Evolutionary conservation across 1,284 basidiomycete genomes (phyloP).

Genomic region (Boletus sp.): DNA sequence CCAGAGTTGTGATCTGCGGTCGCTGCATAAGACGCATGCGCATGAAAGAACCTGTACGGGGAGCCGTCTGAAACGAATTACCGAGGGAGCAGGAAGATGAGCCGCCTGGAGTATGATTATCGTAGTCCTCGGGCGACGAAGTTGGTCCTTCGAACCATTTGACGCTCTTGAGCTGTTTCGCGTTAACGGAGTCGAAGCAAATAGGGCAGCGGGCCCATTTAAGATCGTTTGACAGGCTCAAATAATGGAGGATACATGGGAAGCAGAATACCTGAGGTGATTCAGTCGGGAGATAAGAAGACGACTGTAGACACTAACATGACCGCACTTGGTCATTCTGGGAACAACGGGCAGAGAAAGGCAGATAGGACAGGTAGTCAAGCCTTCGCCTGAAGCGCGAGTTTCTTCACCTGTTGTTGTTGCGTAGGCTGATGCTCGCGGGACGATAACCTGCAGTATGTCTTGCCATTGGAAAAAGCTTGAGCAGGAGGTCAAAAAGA

Average conservation of each 20-base stretch:
- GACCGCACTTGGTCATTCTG: conserved; percentile 96
- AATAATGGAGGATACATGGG: conserved; percentile 89
- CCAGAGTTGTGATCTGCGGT: conserved; percentile 93
- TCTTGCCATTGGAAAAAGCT: conserved; percentile 96
- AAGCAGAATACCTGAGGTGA: conserved; percentile 75
- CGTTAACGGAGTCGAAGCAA: conserved; percentile 91
- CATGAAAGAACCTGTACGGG: conserved; percentile 53
- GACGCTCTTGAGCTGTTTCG: conserved; percentile 89
- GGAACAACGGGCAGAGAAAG: conserved; percentile 87
- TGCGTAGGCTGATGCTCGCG: conserved; percentile 65
- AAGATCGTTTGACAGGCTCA: conserved; percentile 74
- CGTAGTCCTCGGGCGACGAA: conserved; percentile 36
- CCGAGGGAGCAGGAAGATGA: conserved; percentile 45
- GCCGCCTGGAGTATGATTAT: conserved; percentile 34
- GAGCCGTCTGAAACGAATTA: conserved; percentile 32
- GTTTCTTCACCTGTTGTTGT: conserved; percentile 46
- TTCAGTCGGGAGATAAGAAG: conserved; percentile 16
- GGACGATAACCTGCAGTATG: conserved; percentile 92
- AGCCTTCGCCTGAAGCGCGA: conserved; percentile 48
- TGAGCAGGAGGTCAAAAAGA: conserved; percentile 12
- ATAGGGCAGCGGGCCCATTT: conserved; percentile 93
- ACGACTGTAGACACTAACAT: conserved; percentile 59
- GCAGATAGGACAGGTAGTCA: conserved; percentile 90
- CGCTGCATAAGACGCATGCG: conserved; percentile 90
- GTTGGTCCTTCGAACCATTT: conserved; percentile 67